Base-by-base conservation (phyloP, 352 stramenopile species). In the Phytophthora litchii region DNA sequence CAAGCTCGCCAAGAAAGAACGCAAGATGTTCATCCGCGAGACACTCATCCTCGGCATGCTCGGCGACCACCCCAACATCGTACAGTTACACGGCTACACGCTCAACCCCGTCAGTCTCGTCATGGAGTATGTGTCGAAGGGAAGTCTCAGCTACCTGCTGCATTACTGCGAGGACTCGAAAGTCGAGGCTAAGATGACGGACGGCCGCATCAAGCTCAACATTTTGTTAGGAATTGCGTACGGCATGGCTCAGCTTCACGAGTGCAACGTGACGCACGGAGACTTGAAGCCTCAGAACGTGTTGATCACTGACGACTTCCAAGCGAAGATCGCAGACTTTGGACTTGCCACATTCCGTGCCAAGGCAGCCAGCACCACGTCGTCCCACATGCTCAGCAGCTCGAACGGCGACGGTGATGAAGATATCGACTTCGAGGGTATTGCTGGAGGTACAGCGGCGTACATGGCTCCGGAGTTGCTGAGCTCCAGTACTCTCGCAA, bases 241-340 rank as follows among this genome's bases (percentile, higher is more conserved):
- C 41, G 70, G 70, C 13, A 78, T 78, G 70, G 49, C 54, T 3
- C 65, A 73, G 49, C 51, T 78, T 11, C 66, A 76, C 54, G 62
- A 61, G 11, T 76, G 70, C 21, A 58, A 72, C 19, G 60, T 88
- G 37, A 78, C 79, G 25, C 80, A 91, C 53, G 65, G 80, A 3
- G 80, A 89, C 52, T 34, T 91, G 42, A 88, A 91, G 55, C 74
- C 72, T 2, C 73, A 88, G 52, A 89, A 95, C 47, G 59, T 94
- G 37, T 63, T 94, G 36, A 54, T 92, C 29, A 70, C 67, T 20
- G 61, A 82, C n/a, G 57, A 83, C 35, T 86, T 78, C 49, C 69
- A 92, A 7, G 78, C 88, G 46, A 94, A 94, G 60, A 92, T 96
- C 54, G 78, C 82, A 1, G 83, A 94, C 60, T 94, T 94, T 56